A percentile compares a stretch with the other conserved stretches of the same genome.
phyloP scores from a whole-genome alignment of 352 stramenopile genomes.

The Phytophthora cryptogea region DNA sequence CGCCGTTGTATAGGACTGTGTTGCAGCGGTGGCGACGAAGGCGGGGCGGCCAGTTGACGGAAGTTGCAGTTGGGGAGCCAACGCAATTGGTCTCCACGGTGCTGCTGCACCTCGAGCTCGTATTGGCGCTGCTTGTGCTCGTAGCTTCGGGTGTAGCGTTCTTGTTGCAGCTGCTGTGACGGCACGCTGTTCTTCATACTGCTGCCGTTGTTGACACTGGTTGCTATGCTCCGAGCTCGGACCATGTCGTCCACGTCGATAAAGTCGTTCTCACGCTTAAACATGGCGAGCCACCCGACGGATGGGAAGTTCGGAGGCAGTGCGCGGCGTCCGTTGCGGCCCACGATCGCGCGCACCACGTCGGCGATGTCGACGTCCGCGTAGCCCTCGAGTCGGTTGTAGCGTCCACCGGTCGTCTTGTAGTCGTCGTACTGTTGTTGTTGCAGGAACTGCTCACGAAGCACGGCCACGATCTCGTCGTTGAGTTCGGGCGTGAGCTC shows the following conservation, averaged over 20 bases:
- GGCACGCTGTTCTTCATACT: conserved; percentile 4
- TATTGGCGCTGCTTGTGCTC: conserved; percentile 24
- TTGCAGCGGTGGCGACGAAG: conserved; percentile 16
- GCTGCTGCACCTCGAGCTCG: conserved; percentile 23
- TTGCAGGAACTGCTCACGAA: conserved; percentile 60
- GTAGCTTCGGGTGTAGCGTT: conserved; percentile 22
- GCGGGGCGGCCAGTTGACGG: conserved; percentile 22
- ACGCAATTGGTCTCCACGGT: conserved; percentile 11
- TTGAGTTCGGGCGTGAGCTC: conserved; percentile 57
- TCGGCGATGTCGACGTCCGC: conserved; percentile 56
- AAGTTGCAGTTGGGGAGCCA: conserved; percentile 28
- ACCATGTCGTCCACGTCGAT: conserved; percentile 25
- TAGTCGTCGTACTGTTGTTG: conserved; percentile 40
- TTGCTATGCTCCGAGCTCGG: conserved; percentile 12
- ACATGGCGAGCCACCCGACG: conserved; percentile 51
- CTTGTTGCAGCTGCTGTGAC: conserved; percentile 18
- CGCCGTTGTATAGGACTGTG: conserved; percentile 10
- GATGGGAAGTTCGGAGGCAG: conserved; percentile 55
- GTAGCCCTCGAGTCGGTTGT: conserved; percentile 39
- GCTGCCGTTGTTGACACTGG: conserved; percentile 5
- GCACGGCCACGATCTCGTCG: conserved; percentile 47
- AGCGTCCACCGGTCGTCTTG: conserved; percentile 21
- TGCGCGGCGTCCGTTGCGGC: conserved; percentile 40
- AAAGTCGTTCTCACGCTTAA: conserved; percentile 63
- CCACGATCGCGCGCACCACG: conserved; percentile 62